phyloP scores from a whole-genome alignment of 129 eudicot species.

The Pulicaria dysenterica region DNA sequence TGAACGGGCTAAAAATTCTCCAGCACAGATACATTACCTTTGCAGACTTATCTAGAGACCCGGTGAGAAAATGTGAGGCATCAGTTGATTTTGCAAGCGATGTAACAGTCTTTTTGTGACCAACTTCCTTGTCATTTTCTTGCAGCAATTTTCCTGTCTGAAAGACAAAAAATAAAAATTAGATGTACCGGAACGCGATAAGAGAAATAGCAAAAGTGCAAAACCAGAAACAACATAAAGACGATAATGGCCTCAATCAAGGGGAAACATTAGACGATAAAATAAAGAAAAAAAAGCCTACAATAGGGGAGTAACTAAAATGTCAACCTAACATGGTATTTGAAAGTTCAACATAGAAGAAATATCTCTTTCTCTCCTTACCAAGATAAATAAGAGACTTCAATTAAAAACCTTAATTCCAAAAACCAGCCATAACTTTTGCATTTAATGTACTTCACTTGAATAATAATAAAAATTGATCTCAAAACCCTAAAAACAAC shows the following conservation, averaged over 20 bases:
- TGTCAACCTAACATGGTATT: background rate
- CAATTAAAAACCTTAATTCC: background rate
- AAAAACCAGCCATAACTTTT: background rate
- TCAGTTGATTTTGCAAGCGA: constrained; percentile 73
- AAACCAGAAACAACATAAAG: background rate
- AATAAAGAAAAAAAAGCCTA: background rate
- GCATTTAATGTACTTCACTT: background rate
- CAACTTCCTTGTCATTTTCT: constrained; percentile 70
- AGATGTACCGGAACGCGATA: background rate
- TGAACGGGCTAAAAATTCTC: too few species aligned
- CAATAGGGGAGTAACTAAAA: background rate
- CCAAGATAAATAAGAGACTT: background rate
- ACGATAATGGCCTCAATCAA: background rate
- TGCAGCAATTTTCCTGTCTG: constrained; percentile 78
- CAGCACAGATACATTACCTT: constrained; percentile 45
- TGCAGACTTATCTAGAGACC: constrained; percentile 83
- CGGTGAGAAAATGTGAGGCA: constrained; percentile 77
- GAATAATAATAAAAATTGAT: background rate
- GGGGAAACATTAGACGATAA: background rate
- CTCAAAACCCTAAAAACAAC: background rate
- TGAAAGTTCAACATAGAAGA: too few species aligned
- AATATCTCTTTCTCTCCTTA: background rate
- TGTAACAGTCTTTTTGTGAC: constrained; percentile 75
- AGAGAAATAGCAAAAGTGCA: background rate
- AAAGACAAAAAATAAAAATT: background rate